These are phyloP conservation scores for Cryptosporidium felis DNA, from an alignment of 169 alveolate genomes.

Conservation along the genomic window DNA sequence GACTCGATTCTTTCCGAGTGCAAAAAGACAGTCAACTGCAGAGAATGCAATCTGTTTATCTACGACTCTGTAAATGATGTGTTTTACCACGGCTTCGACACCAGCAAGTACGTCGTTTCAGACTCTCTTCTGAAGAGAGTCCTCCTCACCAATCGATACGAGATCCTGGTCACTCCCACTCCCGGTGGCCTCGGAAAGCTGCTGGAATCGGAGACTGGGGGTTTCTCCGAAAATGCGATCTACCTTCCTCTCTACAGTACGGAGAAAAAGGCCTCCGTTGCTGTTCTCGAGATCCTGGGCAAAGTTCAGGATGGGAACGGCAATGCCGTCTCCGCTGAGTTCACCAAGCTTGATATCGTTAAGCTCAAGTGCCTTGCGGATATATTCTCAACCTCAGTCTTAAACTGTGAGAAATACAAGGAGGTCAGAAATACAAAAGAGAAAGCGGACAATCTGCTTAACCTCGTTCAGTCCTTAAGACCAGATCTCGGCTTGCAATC, in stretches of 20 bases:
- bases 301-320: conserved; percentile 4
- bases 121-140: conserved; percentile 11
- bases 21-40: conserved; percentile 15
- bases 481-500: conserved; percentile 66
- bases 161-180: not conserved
- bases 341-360: conserved; percentile 11
- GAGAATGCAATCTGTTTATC: conserved; percentile 47
- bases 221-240: conserved; percentile 2
- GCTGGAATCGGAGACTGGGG: not conserved
- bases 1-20: conserved; percentile 2
- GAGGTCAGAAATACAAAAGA: conserved; percentile 61
- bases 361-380: not conserved
- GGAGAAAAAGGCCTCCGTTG: conserved; percentile 12
- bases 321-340: not conserved
- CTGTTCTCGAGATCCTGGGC: conserved; percentile 51
- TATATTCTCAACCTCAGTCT: conserved; percentile 25
- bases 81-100: conserved; percentile 41
- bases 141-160: not conserved
- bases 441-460: conserved; percentile 48
- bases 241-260: conserved; percentile 7
- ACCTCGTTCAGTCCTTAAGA: conserved; percentile 51
- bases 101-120: conserved; percentile 30
- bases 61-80: conserved; percentile 44
- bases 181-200: not conserved
- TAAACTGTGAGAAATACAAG: conserved; percentile 53